Evolutionary conservation across 164 flowering plant species (phyloP), one percentile per base, ranked within the genome.

Genomic region (Magnolia kwangsiensis): DNA sequence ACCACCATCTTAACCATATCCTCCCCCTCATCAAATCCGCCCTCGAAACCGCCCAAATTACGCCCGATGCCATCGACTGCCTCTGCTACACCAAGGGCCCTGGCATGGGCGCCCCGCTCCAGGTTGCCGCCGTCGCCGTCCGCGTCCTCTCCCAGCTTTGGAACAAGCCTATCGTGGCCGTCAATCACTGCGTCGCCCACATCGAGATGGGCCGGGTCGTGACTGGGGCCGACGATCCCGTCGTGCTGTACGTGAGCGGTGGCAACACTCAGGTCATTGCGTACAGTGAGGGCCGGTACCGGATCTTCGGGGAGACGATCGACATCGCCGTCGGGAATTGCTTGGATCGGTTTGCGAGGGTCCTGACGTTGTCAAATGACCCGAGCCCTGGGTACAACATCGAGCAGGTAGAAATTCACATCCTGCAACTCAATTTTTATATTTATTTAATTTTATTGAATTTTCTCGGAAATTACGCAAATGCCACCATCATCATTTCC

Each of bases 271-370:
- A 95, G 83, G 98, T 94, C 9, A 95, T 95, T 84, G 98, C 97
- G 0, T 95, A 90, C 63, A 95, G 98, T 73, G 99, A 95, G 77
- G 99, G 97, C 1, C 74, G 90, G 72, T 95, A 95, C 69, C 83
- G 97, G 18, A 95, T 95, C 51, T 95, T 95, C 79, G 98, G 99
- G 29, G 99, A 95, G 90, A 95, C 99, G 13, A 95, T 95, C 80
- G 98, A 95, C 81, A 95, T 95, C 77, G 98, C 98, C 65, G 96
- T 95, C 51, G 98, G 98, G 27, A 95, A 95, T 79, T 95, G 98
- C 84, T 86, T 95, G 90, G 98, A 95, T 69, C 85, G 98, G 65
- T 95, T 95, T 81, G 98, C 98, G 14, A 82, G 98, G 79, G 97
- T 95, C 55, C 83, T 95, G 13, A 88, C 76, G 0, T 84, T 93